Conservation (phyloP, 1,284 basidiomycete species). For the Pholiota adiposa region DNA sequence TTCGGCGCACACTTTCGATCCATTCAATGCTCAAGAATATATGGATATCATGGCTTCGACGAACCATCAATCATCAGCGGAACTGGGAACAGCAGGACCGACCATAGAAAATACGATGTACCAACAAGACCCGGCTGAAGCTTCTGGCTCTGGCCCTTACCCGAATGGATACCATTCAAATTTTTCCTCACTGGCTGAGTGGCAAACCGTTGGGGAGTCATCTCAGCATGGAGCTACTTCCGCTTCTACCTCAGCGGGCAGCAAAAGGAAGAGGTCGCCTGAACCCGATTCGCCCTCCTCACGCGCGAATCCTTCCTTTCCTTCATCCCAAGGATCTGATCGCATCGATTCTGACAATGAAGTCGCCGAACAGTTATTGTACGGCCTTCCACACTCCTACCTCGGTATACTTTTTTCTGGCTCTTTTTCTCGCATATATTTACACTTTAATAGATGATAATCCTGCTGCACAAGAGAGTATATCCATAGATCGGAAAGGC, state of each 20-base stretch:
- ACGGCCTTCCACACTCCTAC: neutral
- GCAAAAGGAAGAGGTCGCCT: constrained; percentile 11
- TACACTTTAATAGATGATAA: neutral
- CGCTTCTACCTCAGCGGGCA: neutral
- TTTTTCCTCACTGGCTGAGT: neutral
- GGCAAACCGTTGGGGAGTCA: neutral
- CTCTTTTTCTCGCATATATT: neutral
- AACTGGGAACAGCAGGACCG: neutral
- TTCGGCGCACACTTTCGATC: neutral
- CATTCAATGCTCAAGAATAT: neutral
- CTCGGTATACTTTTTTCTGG: neutral
- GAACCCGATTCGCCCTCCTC: neutral
- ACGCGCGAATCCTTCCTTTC: no score
- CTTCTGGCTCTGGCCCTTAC: neutral
- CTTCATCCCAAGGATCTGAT: constrained; percentile 2
- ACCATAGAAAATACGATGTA: neutral
- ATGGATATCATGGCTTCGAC: neutral
- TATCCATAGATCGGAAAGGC: constrained; percentile 18
- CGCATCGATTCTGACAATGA: constrained; percentile 11
- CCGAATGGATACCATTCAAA: neutral
- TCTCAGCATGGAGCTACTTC: neutral
- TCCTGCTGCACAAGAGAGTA: neutral
- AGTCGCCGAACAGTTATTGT: constrained; percentile 14
- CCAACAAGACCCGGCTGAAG: neutral
- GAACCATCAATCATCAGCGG: neutral